Evolutionary conservation across 2,329 filamentous ascomycete species (phyloP).

Genomic region (Daldinia sp.): DNA sequence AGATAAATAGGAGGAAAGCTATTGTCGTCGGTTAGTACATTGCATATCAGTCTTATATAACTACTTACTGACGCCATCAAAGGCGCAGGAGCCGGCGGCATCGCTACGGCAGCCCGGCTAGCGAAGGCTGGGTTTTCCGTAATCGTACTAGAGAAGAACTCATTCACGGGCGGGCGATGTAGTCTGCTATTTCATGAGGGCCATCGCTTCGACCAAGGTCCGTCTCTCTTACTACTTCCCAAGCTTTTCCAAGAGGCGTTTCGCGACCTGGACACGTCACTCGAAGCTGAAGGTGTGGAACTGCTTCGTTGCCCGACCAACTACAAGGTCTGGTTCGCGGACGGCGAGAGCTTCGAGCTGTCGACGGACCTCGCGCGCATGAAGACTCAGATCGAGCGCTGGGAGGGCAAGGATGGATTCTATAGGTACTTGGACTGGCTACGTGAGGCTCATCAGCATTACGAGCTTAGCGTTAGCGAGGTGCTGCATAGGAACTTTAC

Average conservation of each 20-base stretch:
- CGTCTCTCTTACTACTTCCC: constrained; percentile 76
- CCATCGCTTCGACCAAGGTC: constrained; percentile 79
- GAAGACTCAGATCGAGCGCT: constrained; percentile 76
- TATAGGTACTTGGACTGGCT: constrained; percentile 73
- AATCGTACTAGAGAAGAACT: constrained; percentile 82
- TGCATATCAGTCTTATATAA: background rate
- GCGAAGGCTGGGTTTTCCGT: constrained; percentile 74
- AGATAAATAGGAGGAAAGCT: constrained; percentile 53
- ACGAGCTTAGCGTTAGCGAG: constrained; percentile 71
- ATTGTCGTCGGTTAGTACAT: constrained; percentile 59
- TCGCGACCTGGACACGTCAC: constrained; percentile 70
- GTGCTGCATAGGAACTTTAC: constrained; percentile 74
- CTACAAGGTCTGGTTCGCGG: constrained; percentile 77
- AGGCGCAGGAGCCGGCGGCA: constrained; percentile 76
- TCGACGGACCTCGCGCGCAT: constrained; percentile 74
- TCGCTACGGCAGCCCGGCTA: constrained; percentile 75
- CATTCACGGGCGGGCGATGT: constrained; percentile 75
- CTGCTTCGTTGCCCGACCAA: constrained; percentile 78
- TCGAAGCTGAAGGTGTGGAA: constrained; percentile 71
- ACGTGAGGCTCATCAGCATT: constrained; percentile 72
- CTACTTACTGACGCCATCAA: constrained; percentile 30
- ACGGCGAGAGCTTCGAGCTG: constrained; percentile 69
- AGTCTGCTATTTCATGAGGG: constrained; percentile 68
- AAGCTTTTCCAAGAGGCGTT: constrained; percentile 75
- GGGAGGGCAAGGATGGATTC: constrained; percentile 76